Conservation (phyloP, 345 rosid species). For the Citrus maxima region DNA sequence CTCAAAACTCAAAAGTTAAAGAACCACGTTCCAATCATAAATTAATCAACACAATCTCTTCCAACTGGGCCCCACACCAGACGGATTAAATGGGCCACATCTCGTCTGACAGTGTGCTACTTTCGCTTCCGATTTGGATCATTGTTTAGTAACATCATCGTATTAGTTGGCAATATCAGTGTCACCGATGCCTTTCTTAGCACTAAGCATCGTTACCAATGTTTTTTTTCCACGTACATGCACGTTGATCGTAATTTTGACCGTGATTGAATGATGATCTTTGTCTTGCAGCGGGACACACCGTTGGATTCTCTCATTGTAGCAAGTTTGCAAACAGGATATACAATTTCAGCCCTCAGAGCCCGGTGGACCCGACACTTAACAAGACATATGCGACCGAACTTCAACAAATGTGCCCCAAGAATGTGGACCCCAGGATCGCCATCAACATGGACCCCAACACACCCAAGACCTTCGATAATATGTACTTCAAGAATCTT, state of each 20-base stretch:
- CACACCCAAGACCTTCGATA: conserved; percentile 64
- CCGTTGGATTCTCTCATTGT: conserved; percentile 80
- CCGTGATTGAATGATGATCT: background rate
- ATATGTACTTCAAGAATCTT: conserved; percentile 64
- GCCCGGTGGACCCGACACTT: conserved; percentile 58
- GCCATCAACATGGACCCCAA: conserved; percentile 79
- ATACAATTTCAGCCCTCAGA: conserved; percentile 49
- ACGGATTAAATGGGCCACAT: background rate
- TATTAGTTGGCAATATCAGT: no score
- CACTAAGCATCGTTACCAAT: no score
- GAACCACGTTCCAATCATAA: background rate
- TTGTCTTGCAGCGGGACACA: conserved; percentile 65
- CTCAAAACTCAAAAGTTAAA: no score
- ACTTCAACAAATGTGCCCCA: conserved; percentile 66
- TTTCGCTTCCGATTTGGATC: background rate
- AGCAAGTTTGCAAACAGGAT: conserved; percentile 49
- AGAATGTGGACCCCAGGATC: conserved; percentile 58
- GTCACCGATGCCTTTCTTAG: no score
- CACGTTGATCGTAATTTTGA: background rate
- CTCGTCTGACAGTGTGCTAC: background rate
- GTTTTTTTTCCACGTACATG: no score
- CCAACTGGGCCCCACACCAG: background rate
- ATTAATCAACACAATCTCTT: background rate
- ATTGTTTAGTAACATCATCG: no score
- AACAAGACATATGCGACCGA: conserved; percentile 49